Evolutionary conservation across 805 yeast species (phyloP), one percentile per base, ranked within the genome.

Genomic region (Isabelozyma pseudorhagii): DNA sequence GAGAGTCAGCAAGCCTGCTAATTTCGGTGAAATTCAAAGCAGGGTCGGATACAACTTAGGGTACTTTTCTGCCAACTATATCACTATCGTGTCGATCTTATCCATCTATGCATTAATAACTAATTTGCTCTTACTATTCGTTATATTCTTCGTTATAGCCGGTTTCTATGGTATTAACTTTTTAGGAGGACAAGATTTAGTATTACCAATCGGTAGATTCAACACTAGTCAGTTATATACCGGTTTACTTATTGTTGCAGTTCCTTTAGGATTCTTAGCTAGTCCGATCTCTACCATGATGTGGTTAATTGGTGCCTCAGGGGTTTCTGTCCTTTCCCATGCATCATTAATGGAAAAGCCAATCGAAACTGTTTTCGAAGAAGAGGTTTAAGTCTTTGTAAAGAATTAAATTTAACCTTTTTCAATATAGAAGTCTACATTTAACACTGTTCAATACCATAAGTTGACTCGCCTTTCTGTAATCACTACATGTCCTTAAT

Each of bases 311-410:
- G 94, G 96, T 58, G 88, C 96, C 13, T 85, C 94, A 39, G 85
- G 86, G 27, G 85, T 85, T 44, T 67, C 87, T 38, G 88, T 93
- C 40, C 72, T 91, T 44, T 79, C 90, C 3, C 99, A 94, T 68
- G 99, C 97, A 43, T 77, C 92, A 3, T 75, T 93, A 54, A 78
- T 94, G 81, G 98, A 94, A 64, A 94, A 93, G 72, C 99, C 99
- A 17, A 85, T 92, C 52, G 98, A 94, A 72, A 84, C 93, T 38
- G 92, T 93, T 15, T 94, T 93, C 64, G 94, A 91, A 63, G 97
- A 90, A 65, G 89, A 87, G 56, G 78, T 74, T 38, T 74, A 38
- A n/a, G 25, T 21, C 25, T 21, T 21, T 21, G 25, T 21, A 21
- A 21, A 21, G 25, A 21, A 21, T 2, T 21, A 21, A 21, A 21